These are phyloP conservation scores for Eucalyptus leucophloia DNA, from an alignment of 345 rosid genomes.

Conservation along the genomic window DNA sequence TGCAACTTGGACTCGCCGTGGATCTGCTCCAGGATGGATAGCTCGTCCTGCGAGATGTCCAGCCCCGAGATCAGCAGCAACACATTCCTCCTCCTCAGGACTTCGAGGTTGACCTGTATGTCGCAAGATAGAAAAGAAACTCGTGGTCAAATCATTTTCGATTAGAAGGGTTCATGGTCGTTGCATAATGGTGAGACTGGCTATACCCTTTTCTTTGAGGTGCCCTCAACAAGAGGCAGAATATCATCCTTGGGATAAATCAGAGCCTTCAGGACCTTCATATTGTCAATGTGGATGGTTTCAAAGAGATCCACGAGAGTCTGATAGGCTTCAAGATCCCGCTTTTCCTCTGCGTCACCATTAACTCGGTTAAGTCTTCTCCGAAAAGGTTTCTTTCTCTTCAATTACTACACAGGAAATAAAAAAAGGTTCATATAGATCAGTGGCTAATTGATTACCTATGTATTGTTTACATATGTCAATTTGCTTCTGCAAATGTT, in stretches of 20 bases:
- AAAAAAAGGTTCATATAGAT: neutral
- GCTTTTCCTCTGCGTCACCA: constrained; percentile 46
- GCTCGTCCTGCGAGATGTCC: constrained; percentile 61
- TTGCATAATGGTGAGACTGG: neutral
- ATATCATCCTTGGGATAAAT: constrained; percentile 50
- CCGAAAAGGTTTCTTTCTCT: neutral
- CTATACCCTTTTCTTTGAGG: constrained; percentile 52
- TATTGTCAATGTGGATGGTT: constrained; percentile 67
- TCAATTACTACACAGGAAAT: neutral
- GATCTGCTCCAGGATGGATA: constrained; percentile 76
- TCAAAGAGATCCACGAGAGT: constrained; percentile 37
- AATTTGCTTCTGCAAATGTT: constrained; percentile 52
- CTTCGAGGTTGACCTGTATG: constrained; percentile 55
- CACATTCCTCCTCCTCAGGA: constrained; percentile 71
- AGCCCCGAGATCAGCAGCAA: constrained; percentile 63
- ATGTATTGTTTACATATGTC: constrained; percentile 40
- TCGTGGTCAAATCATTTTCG: neutral
- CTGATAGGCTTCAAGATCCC: constrained; percentile 39
- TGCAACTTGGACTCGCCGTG: constrained; percentile 56
- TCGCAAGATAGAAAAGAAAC: neutral
- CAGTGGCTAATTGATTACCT: constrained; percentile 18
- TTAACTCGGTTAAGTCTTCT: neutral
- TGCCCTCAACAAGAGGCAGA: constrained; percentile 58
- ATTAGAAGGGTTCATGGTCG: neutral
- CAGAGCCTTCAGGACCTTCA: constrained; percentile 75